Conservation (phyloP, 139 green algal species). For the Tetradesmus obliquus region DNA sequence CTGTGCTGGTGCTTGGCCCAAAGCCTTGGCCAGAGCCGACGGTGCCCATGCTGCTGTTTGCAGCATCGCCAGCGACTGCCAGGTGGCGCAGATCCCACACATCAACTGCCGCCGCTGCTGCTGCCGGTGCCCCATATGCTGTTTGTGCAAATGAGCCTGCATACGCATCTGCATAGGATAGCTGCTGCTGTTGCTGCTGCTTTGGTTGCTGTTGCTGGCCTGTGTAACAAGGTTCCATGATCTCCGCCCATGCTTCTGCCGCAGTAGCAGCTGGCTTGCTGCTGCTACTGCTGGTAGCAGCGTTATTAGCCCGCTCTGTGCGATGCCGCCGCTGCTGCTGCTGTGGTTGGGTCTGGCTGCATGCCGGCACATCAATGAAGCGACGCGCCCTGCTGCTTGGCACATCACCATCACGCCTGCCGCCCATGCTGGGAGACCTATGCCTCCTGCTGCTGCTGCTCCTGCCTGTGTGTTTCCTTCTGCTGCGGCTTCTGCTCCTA, state of each 20-base stretch:
- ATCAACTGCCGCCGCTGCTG: not conserved
- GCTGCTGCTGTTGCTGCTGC: too few species aligned
- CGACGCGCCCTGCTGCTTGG: not conserved
- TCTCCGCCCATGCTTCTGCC: not conserved
- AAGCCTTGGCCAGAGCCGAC: too few species aligned
- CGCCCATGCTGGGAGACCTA: not conserved
- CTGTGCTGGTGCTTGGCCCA: not conserved
- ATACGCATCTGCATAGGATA: too few species aligned
- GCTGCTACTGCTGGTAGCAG: not conserved
- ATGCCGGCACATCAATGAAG: not conserved
- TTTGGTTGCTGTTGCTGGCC: not conserved
- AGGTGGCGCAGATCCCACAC: not conserved
- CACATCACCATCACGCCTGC: not conserved
- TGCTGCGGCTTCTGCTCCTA: not conserved
- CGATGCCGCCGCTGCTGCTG: not conserved
- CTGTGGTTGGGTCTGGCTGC: not conserved
- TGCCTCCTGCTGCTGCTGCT: not conserved
- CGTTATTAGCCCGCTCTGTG: not conserved
- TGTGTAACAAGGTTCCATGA: not conserved
- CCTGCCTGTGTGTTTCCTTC: not conserved
- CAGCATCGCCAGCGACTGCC: not conserved
- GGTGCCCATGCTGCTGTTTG: too few species aligned
- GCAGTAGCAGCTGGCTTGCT: not conserved
- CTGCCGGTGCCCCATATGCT: too few species aligned
- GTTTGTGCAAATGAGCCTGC: too few species aligned